A percentile compares a stretch with the other conserved stretches of the same genome.
These are phyloP conservation scores for Chionographis japonica DNA, from an alignment of 106 monocot species.

Conservation along the genomic window DNA sequence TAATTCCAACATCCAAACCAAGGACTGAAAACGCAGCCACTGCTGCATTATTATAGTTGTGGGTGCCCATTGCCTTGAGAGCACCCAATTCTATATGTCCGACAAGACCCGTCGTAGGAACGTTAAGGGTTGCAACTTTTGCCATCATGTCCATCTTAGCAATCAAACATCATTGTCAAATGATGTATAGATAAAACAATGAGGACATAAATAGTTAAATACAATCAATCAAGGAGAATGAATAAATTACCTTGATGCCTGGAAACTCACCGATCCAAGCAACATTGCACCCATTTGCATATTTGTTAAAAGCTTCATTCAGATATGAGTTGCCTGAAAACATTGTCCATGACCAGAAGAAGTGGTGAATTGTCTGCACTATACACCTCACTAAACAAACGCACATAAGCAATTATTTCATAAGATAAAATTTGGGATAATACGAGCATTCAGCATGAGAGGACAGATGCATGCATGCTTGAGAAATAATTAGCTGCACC, in stretches of 20 bases:
- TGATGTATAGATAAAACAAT: not conserved
- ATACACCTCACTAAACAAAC: too few species aligned
- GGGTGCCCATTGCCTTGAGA: constrained; percentile 39
- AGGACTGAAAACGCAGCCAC: constrained; percentile 44
- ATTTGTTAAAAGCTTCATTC: constrained; percentile 27
- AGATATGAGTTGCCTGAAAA: constrained; percentile 41
- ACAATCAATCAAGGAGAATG: not conserved
- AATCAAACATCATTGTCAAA: constrained; percentile 2
- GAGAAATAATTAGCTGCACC: too few species aligned
- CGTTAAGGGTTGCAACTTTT: constrained; percentile 20
- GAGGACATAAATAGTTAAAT: not conserved
- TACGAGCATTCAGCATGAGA: too few species aligned
- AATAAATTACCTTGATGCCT: constrained; percentile 35
- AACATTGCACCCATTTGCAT: constrained; percentile 27
- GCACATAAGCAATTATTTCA: too few species aligned
- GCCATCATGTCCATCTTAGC: constrained; percentile 22
- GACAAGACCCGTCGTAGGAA: constrained; percentile 7
- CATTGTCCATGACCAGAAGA: too few species aligned
- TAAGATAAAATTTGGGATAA: too few species aligned
- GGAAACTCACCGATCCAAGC: constrained; percentile 44
- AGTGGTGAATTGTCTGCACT: too few species aligned
- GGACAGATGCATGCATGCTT: too few species aligned
- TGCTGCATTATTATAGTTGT: constrained; percentile 43
- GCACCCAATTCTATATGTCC: constrained; percentile 18
- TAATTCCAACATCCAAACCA: constrained; percentile 33